Evolutionary conservation across 2,329 filamentous ascomycete species (phyloP), one percentile per base, ranked within the genome.

Genomic region (Elsinoe arachidis): DNA sequence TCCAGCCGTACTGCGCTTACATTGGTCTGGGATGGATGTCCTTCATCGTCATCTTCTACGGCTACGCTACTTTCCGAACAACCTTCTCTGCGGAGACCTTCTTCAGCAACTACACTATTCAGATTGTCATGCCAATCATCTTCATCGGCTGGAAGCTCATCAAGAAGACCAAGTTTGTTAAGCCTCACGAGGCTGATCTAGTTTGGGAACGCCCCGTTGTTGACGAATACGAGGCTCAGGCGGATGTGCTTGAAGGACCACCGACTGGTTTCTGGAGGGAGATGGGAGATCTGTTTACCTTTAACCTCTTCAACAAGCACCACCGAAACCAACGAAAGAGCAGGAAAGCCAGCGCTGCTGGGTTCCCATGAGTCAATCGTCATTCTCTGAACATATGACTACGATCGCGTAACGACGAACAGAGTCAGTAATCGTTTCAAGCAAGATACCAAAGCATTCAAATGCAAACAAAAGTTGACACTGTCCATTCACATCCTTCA

Each of bases 161-260:
- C 66, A 80, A 84, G 71, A 74, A 73, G 58, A 86, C 83, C 1
- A 76, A 75, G 60, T 72, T 80, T 55, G 72, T 83, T 19, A 70
- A 71, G 2, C 72, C 83, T 0, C 66, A 73, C 4, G 78, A 86
- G 65, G 76, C 77, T 2, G 82, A 85, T 64, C 72, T 86, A 17
- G 71, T 81, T 39, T 80, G 81, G 81, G 76, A 85, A 64, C 73
- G 76, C 15, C 81, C 80, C n/a, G 63, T 74, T 15, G 79, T 84
- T 56, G 82, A 85, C 59, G 74, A 74, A 0, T 83, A 83, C 61
- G 79, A 82, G 67, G 49, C 49, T 15, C 19, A 46, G 41, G 41
- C 26, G 10, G 73, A 68, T 4, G 70, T 70, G 23, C 77, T 83
- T 60, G 33, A 72, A 5, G 68, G 74, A 7, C 72, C 73, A 9